A percentile compares a stretch with the other conserved stretches of the same genome.
Evolutionary conservation across 345 rosid genomes (phyloP).

Genomic region (Moringa oleifera): DNA sequence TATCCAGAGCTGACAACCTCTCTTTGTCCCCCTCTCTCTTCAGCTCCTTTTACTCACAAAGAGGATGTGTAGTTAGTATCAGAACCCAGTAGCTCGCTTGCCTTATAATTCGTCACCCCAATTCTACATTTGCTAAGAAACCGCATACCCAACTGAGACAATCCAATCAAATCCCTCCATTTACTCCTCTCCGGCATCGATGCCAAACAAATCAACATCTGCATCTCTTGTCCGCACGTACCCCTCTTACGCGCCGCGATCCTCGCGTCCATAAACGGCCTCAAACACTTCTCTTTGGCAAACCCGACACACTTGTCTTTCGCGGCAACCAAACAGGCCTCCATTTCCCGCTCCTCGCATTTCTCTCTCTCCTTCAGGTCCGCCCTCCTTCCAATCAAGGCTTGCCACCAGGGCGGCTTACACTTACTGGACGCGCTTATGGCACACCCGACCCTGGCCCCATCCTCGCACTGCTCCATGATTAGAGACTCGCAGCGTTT

Average conservation of each 20-base stretch:
- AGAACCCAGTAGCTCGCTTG: constrained; percentile 32
- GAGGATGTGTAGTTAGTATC: neutral
- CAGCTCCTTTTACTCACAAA: neutral
- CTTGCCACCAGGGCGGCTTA: constrained; percentile 78
- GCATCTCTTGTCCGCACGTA: constrained; percentile 18
- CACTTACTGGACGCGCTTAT: constrained; percentile 66
- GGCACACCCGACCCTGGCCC: constrained; percentile 82
- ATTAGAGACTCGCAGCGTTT: constrained; percentile 39
- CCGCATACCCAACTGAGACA: constrained; percentile 12
- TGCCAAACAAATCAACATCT: constrained; percentile 35
- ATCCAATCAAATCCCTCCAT: constrained; percentile 27
- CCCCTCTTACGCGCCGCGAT: constrained; percentile 28
- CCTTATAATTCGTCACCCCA: constrained; percentile 31
- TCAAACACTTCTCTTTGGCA: constrained; percentile 51
- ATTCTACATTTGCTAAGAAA: constrained; percentile 17
- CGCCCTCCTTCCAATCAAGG: constrained; percentile 23
- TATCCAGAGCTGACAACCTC: no score
- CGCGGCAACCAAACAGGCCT: constrained; percentile 50
- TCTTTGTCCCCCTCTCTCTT: neutral
- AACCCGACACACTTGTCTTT: constrained; percentile 59
- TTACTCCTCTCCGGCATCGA: constrained; percentile 34
- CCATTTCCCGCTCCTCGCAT: constrained; percentile 78
- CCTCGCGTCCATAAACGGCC: constrained; percentile 62
- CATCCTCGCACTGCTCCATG: constrained; percentile 67
- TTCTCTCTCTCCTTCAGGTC: constrained; percentile 58